Evolutionary conservation across 2,329 filamentous ascomycete species (phyloP).

Genomic region (Colletotrichum sp.): DNA sequence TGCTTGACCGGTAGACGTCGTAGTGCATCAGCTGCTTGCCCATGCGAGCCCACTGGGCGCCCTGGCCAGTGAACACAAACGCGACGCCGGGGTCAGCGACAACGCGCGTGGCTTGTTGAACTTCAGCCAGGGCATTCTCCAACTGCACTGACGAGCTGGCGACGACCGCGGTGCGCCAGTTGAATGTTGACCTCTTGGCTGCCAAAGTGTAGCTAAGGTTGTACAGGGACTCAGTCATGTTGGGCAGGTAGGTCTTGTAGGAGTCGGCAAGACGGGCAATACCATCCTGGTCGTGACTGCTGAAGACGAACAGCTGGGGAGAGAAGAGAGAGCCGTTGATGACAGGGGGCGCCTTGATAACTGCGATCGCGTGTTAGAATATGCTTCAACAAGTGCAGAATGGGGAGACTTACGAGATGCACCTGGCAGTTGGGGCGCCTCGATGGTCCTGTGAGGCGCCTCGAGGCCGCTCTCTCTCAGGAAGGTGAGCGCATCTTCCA

Average conservation of each 20-base stretch:
- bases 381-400: not conserved
- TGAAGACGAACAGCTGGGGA: not conserved
- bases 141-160: not conserved
- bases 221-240: not conserved
- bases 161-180: not conserved
- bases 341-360: not conserved
- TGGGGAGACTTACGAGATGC: not conserved
- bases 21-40: slow-evolving; percentile 27
- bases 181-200: not conserved
- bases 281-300: not conserved
- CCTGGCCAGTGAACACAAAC: slow-evolving; percentile 30
- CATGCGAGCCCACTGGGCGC: slow-evolving; percentile 28
- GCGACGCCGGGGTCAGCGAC: slow-evolving; percentile 27
- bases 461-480: not conserved
- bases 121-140: not conserved
- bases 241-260: not conserved
- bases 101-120: not conserved
- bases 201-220: not conserved
- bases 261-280: not conserved
- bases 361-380: not conserved
- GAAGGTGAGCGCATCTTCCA: not conserved
- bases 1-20: slow-evolving; percentile 43
- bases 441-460: not conserved
- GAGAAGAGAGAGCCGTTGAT: not conserved
- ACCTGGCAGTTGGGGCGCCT: not conserved